Base-by-base conservation (phyloP, 495 filamentous ascomycete species). In the Lichenothelia convexa region DNA sequence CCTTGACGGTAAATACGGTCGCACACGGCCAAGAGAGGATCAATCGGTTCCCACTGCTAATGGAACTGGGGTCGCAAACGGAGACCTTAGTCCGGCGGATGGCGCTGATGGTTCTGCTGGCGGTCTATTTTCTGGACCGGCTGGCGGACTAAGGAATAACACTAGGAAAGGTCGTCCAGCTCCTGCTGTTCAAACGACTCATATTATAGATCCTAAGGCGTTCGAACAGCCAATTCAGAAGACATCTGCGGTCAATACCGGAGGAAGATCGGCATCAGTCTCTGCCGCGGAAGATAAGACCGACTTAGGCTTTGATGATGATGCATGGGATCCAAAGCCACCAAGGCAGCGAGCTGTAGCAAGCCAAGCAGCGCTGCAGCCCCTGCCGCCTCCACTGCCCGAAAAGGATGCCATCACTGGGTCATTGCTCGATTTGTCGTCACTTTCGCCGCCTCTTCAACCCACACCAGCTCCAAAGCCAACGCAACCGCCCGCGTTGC, bases 251-350 rank as follows among this genome's bases (percentile, higher is more conserved):
- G 49, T 65, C 22, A 43, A 57, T 9, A 52, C 58, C 1, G 43
- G 64, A 3, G 64, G 67, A 27, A 73, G 73, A 29, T 45, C 65
- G 8, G 47, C 63, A 3, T 57, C 64, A 31, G 62, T 63, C 39
- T 64, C 73, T 15, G 39, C 51, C 8, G 49, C 55, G n/a, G 41
- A 44, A 15, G 51, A 53, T 36, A 59, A 55, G 46, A 54, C 56
- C 21, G 34, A 55, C 15, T 57, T 63, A 34, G 84, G 84, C 16
- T 95, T 99, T 43, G 89, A 99, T 29, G 91, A 97, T 48, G 82
- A 94, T 63, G 91, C 91, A 19, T 99, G 89, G 89, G 81, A 86
- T 49, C 75, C 89, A 6, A 94, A 94, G 61, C 81, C 85, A n/a
- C 66, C 80, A n/a, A 81, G 74, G 53, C 69, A 74, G 43, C 51